Base-by-base conservation (phyloP, 805 yeast genomes). In the Myxozyma sirexii region DNA sequence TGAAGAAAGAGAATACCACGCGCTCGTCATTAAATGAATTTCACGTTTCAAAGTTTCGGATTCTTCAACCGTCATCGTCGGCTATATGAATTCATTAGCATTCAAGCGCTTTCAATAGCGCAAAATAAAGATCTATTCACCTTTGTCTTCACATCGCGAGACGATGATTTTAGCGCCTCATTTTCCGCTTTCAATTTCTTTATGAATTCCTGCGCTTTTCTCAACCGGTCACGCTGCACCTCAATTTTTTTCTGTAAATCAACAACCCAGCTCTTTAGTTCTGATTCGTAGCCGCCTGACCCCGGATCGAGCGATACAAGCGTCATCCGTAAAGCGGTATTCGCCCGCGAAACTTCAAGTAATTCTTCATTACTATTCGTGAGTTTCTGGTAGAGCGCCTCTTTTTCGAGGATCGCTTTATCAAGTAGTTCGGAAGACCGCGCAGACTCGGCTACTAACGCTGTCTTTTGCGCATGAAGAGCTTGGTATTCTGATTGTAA, bases 1-100 rank as follows among this genome's bases (percentile, higher is more conserved):
- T 10, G 70, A 56, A 1, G 67, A 56, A 19, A 69, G 57, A n/a
- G 70, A 56, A 45, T 54, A 68, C 72, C 72, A 70, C 10, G 72
- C 72, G 24, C 68, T 54, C 4, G 69, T 57, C 64, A 70, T 68
- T 15, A 70, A 54, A 10, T 57, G 59, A 21, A 61, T 51, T 52
- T 70, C 72, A 2, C 60, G 64, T 19, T 29, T 43, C 13, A 63
- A 38, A 17, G 33, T 24, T 17, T 56, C 59, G 2, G 65, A 52
- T 52, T 62, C 61, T 33, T 62, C 65, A 12, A n/a, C 39, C 7
- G 65, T 43, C 4, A 62, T 27, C 12, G 38, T 7, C 4, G 19
- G 15, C 64, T 59, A 23, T 10, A 23, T 10, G 4, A 19, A 17
- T 1, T 17, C 10, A 33, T 46, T 7, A 51, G 50, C 13, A 33